Base-by-base conservation (phyloP, 2,329 filamentous ascomycete species). In the Epichloe elymi region DNA sequence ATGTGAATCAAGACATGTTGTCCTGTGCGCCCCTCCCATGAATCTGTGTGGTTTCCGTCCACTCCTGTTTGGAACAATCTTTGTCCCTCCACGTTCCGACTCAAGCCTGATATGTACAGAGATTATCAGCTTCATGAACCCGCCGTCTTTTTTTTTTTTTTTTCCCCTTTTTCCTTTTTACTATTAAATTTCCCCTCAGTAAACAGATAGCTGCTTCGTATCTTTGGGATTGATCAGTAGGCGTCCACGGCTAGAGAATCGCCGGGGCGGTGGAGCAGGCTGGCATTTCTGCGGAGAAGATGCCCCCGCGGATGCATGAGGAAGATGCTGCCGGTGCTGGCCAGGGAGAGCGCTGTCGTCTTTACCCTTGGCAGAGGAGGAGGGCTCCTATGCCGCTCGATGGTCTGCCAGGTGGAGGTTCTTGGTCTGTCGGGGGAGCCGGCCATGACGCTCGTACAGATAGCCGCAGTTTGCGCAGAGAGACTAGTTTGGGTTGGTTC, bases 381-480 rank as follows among this genome's bases (percentile, higher is more conserved):
- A 35, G 51, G 50, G 36, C 50, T 59, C 53, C 60, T 65, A 68
- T 53, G 58, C 59, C 37, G 41, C 49, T n/a, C 56, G 51, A 5
- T 38, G 46, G 40, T 58, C 55, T 39, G 63, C 56, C 49, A 65
- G 52, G 58, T 71, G 64, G 47, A 70, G 59, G 54, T 70, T 70
- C 61, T 67, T 67, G 42, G 63, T 70, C 55, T 70, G 69, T 23
- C 68, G 66, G 91, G 91, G 90, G 0, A 95, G 75, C 57, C 83
- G 83, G 67, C 87, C 85, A 67, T 94, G 87, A 50, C 88, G 83
- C 68, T 96, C 91, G 65, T 86, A 96, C 19, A 91, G 70, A 59
- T 90, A 83, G 51, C 89, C 91, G 65, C 91, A 97, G 65, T 95
- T 96, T 68, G 90, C 86, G 71, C 91, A 97, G 4, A 97, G 79